These are phyloP conservation scores for Apophysomyces sp. DNA, from an alignment of 371 early-diverging fungal species.

Conservation along the genomic window DNA sequence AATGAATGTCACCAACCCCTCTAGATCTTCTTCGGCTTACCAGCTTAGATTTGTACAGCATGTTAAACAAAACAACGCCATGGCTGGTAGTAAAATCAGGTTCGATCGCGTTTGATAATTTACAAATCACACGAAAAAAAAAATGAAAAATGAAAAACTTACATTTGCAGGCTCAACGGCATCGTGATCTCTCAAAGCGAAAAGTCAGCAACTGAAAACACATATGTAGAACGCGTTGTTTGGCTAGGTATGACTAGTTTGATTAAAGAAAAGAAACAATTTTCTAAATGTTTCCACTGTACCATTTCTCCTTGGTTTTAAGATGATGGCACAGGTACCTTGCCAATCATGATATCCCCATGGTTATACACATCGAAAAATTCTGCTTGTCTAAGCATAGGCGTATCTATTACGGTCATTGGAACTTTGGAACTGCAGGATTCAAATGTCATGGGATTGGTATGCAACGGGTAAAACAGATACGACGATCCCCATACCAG, in stretches of 20 bases:
- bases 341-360: slow-evolving; percentile 13
- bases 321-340: slow-evolving; percentile 22
- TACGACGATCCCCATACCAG: not conserved
- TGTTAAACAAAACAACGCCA: not conserved
- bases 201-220: not conserved
- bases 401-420: slow-evolving; percentile 13
- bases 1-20: not conserved
- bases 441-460: slow-evolving; percentile 8
- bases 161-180: slow-evolving; percentile 1
- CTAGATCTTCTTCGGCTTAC: not conserved
- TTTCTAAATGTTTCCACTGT: not conserved
- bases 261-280: not conserved
- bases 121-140: not conserved
- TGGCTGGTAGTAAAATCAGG: not conserved
- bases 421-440: not conserved
- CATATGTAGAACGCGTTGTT: not conserved
- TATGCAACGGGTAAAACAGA: not conserved
- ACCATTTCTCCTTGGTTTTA: not conserved
- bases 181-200: not conserved
- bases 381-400: not conserved
- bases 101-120: not conserved
- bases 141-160: not conserved
- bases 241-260: not conserved
- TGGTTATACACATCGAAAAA: slow-evolving; percentile 8
- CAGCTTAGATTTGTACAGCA: not conserved